These are phyloP conservation scores for Aspergillus sp. DNA, from an alignment of 2,329 filamentous ascomycete species.

Conservation along the genomic window DNA sequence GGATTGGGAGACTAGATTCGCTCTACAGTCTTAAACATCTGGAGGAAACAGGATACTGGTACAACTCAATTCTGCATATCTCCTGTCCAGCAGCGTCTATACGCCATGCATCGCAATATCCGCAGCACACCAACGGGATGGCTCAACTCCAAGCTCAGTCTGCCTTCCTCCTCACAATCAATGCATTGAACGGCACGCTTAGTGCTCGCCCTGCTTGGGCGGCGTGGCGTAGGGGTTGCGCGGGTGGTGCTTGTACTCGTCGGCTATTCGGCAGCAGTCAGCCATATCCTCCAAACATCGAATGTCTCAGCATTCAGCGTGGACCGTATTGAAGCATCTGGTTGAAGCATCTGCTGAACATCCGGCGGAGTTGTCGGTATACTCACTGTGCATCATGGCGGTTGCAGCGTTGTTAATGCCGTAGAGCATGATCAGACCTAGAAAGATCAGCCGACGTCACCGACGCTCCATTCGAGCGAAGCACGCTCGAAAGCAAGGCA, in stretches of 20 bases:
- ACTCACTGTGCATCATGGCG: conserved; percentile 69
- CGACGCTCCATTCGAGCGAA: conserved; percentile 1
- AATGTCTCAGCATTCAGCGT: too few relatives aligned
- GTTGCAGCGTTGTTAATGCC: conserved; percentile 79
- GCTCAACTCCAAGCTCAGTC: too few relatives aligned
- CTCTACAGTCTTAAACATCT: too few relatives aligned
- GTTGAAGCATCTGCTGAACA: too few relatives aligned
- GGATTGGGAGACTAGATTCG: neutral
- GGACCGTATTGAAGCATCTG: too few relatives aligned
- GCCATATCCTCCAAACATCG: conserved; percentile 1
- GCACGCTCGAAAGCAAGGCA: neutral
- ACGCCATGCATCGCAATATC: conserved; percentile 16
- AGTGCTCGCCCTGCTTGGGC: conserved; percentile 23
- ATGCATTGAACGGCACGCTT: too few relatives aligned
- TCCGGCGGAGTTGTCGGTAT: too few relatives aligned
- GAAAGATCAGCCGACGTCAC: conserved; percentile 17
- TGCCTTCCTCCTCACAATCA: too few relatives aligned
- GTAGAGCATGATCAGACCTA: conserved; percentile 79
- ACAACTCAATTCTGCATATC: conserved; percentile 31
- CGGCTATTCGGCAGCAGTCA: conserved; percentile 49
- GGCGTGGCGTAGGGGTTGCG: conserved; percentile 53
- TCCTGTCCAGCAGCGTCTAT: conserved; percentile 27
- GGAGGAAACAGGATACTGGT: conserved; percentile 19
- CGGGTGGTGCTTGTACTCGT: conserved; percentile 95
- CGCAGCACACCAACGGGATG: too few relatives aligned